Base-by-base conservation (phyloP, 768 basidiomycete species). In the Filobasidium floriforme region DNA sequence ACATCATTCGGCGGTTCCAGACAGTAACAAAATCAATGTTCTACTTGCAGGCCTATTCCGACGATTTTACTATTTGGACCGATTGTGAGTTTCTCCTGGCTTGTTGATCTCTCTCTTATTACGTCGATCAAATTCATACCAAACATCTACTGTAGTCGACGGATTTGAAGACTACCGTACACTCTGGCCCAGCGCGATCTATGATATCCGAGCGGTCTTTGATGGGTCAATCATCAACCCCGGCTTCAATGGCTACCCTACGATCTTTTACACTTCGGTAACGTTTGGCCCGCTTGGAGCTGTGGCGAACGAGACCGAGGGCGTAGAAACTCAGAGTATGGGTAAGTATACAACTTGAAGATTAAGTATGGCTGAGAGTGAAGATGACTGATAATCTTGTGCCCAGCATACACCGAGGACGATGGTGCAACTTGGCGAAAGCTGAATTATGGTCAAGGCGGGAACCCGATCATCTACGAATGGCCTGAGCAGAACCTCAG, bases 211-310 rank as follows among this genome's bases (percentile, higher is more conserved):
- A 5, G 70, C 70, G 22, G 70, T 73, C 5, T 71, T 71, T 41
- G 72, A 73, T 32, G 70, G 70, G 24, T 61, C 64, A 0, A 70
- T 71, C 26, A 68, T 73, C 54, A 61, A 63, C 60, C 40, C 68
- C 19, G 72, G 72, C 1, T 59, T 41, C 60, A 41, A 68, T 14
- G 72, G 72, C 0, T 54, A 19, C 12, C 46, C 46, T 51, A 51
- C 46, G 19, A 51, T 51, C 4, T 19, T 51, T 24, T 51, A 51
- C 7, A 66, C 59, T 10, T 69, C 70, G 70, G 71, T 60, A 59
- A 73, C 46, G 19, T 51, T 51, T 51, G 46, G 46, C 18, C 19
- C 46, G 46, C 24, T 51, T 69, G 61, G 59, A 69, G 3, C 59
- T 37, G 10, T 73, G 63, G 54, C 61, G 68, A 1, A 51, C 40